Conservation (phyloP, 1,284 basidiomycete genomes). For the Malassezia sp. region DNA sequence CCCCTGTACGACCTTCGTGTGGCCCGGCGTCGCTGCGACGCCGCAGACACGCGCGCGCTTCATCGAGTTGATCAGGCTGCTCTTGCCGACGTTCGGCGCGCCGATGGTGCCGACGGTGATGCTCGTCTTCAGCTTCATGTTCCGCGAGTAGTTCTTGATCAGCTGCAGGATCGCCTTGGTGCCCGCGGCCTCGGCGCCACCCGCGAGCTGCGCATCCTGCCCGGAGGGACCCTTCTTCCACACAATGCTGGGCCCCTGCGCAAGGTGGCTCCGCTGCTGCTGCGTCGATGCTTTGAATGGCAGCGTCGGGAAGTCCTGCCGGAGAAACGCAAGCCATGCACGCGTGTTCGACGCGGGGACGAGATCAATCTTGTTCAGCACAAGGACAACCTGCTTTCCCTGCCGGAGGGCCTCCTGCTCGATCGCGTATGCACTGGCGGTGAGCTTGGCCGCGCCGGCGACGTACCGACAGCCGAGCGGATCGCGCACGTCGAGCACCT, state of each 20-base stretch:
- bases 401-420: constrained; percentile 29
- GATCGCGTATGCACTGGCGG: constrained; percentile 15
- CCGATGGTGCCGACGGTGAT: constrained; percentile 83
- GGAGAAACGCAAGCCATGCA: constrained; percentile 76
- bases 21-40: constrained; percentile 88
- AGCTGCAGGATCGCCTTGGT: constrained; percentile 63
- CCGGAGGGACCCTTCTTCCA: background rate
- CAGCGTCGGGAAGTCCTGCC: constrained; percentile 81
- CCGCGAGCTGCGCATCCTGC: constrained; percentile 12
- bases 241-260: constrained; percentile 14
- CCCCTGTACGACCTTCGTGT: constrained; percentile 87
- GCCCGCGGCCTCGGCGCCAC: constrained; percentile 49
- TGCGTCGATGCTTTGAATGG: constrained; percentile 83
- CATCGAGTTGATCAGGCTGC: constrained; percentile 83
- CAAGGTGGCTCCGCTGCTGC: constrained; percentile 60
- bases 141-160: constrained; percentile 71
- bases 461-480: constrained; percentile 52
- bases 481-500: constrained; percentile 44
- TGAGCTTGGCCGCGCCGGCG: background rate
- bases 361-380: constrained; percentile 50
- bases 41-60: constrained; percentile 62
- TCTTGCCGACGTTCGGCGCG: constrained; percentile 96
- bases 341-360: constrained; percentile 80
- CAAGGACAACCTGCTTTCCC: constrained; percentile 36
- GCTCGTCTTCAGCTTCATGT: constrained; percentile 31